A percentile compares a stretch with the other conserved stretches of the same genome.
Conservation (phyloP, 805 yeast species). For the Jamesozyma rosinii region DNA sequence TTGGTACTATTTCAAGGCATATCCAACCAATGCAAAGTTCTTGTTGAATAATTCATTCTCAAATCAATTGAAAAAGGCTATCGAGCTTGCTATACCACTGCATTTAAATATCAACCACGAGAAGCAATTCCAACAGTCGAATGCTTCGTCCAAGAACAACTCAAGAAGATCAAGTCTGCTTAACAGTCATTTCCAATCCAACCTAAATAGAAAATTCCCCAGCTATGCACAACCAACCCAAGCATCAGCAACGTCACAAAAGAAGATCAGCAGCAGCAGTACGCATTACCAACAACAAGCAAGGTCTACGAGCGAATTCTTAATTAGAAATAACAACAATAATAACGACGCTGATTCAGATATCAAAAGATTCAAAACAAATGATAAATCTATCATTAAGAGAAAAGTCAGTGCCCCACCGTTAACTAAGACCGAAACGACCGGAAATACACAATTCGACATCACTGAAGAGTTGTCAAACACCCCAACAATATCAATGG, state of each 20-base stretch:
- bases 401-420: constrained; percentile 24
- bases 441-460: constrained; percentile 15
- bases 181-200: constrained; percentile 6
- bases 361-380: constrained; percentile 5
- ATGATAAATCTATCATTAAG: constrained; percentile 2
- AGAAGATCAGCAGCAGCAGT: background rate
- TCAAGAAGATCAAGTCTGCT: constrained; percentile 35
- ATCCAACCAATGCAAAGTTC: constrained; percentile 43
- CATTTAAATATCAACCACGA: constrained; percentile 21
- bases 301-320: constrained; percentile 23
- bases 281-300: background rate
- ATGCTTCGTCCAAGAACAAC: constrained; percentile 29
- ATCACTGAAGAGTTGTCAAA: constrained; percentile 24
- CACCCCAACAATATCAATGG: constrained; percentile 17
- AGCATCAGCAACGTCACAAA: constrained; percentile 10
- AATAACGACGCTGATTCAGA: constrained; percentile 4
- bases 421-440: background rate
- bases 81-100: constrained; percentile 50
- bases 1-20: constrained; percentile 55
- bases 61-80: constrained; percentile 39
- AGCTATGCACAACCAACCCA: constrained; percentile 29
- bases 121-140: constrained; percentile 6
- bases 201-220: constrained; percentile 17
- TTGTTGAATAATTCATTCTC: constrained; percentile 27
- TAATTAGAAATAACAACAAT: constrained; percentile 3